Evolutionary conservation across 441 rosid species (phyloP).

Genomic region (Hura crepitans): DNA sequence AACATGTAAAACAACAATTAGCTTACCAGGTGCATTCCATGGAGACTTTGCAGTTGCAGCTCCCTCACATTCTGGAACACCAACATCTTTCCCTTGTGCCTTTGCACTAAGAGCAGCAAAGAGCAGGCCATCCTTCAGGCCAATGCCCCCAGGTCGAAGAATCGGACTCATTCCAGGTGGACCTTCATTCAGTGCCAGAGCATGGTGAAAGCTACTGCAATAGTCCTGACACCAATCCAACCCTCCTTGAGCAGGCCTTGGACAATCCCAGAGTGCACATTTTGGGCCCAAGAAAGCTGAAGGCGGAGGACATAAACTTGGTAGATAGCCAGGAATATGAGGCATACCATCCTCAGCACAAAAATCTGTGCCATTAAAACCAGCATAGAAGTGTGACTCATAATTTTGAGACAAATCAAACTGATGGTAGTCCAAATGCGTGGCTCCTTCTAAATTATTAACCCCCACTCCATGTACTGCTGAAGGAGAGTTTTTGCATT

Average conservation of each 20-base stretch:
- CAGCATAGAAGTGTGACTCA: conserved; percentile 53
- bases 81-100: conserved; percentile 86
- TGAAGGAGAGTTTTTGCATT: conserved; percentile 55
- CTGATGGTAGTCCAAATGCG: conserved; percentile 58
- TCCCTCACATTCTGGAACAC: conserved; percentile 96
- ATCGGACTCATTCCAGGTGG: conserved; percentile 93
- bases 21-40: conserved; percentile 96
- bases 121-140: conserved; percentile 81
- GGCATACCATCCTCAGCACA: conserved; percentile 48
- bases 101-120: conserved; percentile 86
- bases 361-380: conserved; percentile 42
- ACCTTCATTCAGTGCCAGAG: conserved; percentile 81
- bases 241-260: conserved; percentile 90
- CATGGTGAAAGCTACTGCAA: conserved; percentile 91
- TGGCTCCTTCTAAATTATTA: conserved; percentile 45
- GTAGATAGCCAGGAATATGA: conserved; percentile 53
- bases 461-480: conserved; percentile 31
- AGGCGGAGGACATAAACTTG: conserved; percentile 73
- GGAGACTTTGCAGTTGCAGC: conserved; percentile 99
- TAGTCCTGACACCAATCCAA: conserved; percentile 82
- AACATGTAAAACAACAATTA: conserved; percentile 11
- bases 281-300: conserved; percentile 96
- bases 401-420: conserved; percentile 67
- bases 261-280: conserved; percentile 99
- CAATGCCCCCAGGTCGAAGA: conserved; percentile 91